phyloP scores from a whole-genome alignment of 176 grass and related monocot genomes.

The Oryza meyeriana region DNA sequence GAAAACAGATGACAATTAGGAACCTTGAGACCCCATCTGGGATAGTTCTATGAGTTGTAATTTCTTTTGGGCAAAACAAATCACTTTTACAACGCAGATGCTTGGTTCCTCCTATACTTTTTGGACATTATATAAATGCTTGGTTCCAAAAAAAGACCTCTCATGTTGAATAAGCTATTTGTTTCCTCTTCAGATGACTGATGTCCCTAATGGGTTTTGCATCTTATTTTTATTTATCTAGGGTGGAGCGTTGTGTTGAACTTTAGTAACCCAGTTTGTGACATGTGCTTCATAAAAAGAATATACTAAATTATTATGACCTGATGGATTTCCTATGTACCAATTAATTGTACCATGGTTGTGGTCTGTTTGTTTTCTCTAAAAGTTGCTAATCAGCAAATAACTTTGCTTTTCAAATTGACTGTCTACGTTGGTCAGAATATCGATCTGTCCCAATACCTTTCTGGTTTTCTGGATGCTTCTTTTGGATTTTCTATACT shows the following conservation, averaged over 20 bases:
- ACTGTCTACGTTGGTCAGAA: not conserved
- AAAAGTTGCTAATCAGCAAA: conserved; percentile 27
- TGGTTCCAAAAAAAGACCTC: not conserved
- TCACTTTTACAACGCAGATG: not conserved
- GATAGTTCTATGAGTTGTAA: not conserved
- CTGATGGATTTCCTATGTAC: not conserved
- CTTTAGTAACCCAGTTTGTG: not conserved
- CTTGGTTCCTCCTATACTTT: not conserved
- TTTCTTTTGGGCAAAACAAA: conserved; percentile 5
- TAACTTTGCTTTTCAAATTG: not conserved
- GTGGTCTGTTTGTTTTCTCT: not conserved
- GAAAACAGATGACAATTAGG: conserved; percentile 4
- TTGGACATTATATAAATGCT: not conserved
- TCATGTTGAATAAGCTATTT: conserved; percentile 20
- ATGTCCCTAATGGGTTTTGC: not conserved
- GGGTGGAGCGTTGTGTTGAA: not conserved
- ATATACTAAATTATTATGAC: conserved; percentile 1
- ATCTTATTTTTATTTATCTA: conserved; percentile 10
- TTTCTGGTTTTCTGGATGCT: not conserved
- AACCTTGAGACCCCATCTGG: not conserved
- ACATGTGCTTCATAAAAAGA: not conserved
- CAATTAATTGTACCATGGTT: not conserved
- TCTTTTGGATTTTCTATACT: not conserved
- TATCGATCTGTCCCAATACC: not conserved
- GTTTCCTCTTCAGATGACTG: not conserved